Evolutionary conservation across 2,329 filamentous ascomycete species (phyloP), one percentile per base, ranked within the genome.

Genomic region (Hymenoscyphus scutula): DNA sequence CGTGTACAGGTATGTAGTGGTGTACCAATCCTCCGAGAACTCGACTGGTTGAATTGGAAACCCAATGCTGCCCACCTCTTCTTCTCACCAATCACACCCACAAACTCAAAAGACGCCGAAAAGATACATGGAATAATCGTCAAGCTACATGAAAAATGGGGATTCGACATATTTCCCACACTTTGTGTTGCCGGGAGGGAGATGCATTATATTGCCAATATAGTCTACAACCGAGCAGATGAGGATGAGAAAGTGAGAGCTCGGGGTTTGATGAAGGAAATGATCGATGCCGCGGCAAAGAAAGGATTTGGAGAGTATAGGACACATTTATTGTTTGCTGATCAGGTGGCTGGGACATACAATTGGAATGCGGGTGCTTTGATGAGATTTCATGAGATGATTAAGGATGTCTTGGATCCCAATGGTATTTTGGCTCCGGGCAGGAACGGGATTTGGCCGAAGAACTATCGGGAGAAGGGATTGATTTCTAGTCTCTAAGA

Each of bases 11-110:
- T 74, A 23, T 74, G 70, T 63, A 68, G 67, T 17, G 72, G 71
- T 1, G 67, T 72, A 1, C 72, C 72, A 1, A 68, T 68, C 17
- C 63, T 74, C 23, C 64, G 63, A 30, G 72, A 74, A 37, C 68
- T 76, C 1, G 73, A 75, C 63, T 80, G 78, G 78, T 71, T 80
- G 2, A 80, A 82, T 70, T 84, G 81, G 81, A 72, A 79, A 4
- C 79, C 81, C 1, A 83, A 83, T 66, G 81, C 79, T 1, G 76
- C 76, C 0, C 81, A 83, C 64, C 67, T 83, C 4, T 80, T 80
- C 74, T 84, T 84, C 73, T 73, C 70, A 7, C 76, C 75, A n/a
- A 74, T 77, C 53, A 70, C 66, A 19, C 73, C 73, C 3, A 77
- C 75, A 10, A 65, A 67, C 19, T 71, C 72, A 8, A 65, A 65